phyloP scores from a whole-genome alignment of 1,139 yeast genomes.

The Nakaseomyces kungkrabaensis region DNA sequence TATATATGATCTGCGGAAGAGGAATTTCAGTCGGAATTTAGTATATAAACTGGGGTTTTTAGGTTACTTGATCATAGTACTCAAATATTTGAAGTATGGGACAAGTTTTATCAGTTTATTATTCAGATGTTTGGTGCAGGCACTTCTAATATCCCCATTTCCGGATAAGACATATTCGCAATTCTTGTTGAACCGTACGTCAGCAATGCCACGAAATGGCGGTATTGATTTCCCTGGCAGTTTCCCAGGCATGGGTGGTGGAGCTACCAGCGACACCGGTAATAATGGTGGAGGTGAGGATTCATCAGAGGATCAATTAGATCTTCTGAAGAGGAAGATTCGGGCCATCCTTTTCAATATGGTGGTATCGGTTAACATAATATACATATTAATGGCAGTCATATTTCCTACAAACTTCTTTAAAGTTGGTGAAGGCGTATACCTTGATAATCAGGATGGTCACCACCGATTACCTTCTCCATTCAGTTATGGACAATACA shows the following conservation, averaged over 20 bases:
- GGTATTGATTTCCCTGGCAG: constrained; percentile 19
- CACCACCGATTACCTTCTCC: constrained; percentile 25
- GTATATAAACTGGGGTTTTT: constrained; percentile 15
- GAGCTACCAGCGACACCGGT: background rate
- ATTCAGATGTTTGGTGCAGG: constrained; percentile 25
- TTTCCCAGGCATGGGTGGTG: constrained; percentile 8
- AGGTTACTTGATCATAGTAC: constrained; percentile 19
- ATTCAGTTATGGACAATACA: constrained; percentile 18
- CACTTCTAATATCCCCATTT: constrained; percentile 29
- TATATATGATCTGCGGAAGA: constrained; percentile 19
- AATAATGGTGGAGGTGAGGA: background rate
- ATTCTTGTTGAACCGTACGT: constrained; percentile 9
- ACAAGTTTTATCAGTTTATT: constrained; percentile 17
- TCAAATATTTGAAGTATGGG: constrained; percentile 25
- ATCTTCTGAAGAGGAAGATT: constrained; percentile 20
- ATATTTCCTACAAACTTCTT: constrained; percentile 23
- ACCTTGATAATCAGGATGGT: constrained; percentile 14
- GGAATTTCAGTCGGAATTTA: constrained; percentile 19
- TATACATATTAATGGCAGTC: constrained; percentile 21
- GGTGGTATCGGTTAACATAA: constrained; percentile 20
- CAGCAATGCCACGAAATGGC: constrained; percentile 5
- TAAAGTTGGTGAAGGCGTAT: constrained; percentile 12
- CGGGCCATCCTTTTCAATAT: constrained; percentile 21
- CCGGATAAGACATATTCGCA: constrained; percentile 18
- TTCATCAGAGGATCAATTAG: constrained; percentile 11